Evolutionary conservation across 768 basidiomycete species (phyloP), one percentile per base, ranked within the genome.

Genomic region (Leccinum subtestaceum): DNA sequence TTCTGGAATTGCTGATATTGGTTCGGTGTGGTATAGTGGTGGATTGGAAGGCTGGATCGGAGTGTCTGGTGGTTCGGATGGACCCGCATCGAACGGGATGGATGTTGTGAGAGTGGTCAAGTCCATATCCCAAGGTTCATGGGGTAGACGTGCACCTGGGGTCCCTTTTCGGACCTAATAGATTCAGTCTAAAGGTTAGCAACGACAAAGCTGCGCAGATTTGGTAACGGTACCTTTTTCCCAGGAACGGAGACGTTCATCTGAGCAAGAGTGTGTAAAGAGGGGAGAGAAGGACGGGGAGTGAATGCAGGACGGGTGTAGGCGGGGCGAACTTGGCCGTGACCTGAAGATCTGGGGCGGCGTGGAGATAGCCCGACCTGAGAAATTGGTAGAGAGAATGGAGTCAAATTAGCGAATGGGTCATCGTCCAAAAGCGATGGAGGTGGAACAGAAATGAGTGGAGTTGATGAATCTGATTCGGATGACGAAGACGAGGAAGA

Each of bases 391-490:
- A 19, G 9, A 11, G 23, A 4, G 23, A 38, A 34, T 59, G 78
- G 74, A 13, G 60, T 15, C 49, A 87, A 75, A 60, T 85, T 83
- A 21, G 89, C 89, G 64, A 91, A 91, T 2, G 89, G 89, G 65
- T 91, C 89, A 53, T 86, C 84, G 64, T 89, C 88, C 25, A 88
- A 75, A 19, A 89, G 54, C 11, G 64, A 63, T 17, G 60, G 51
- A 19, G 60, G 31, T 23, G 53, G 29, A 19, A 58, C 31, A 6
- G 50, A 21, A 38, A 62, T 17, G 58, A 48, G 12, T 34, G 32
- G 9, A n/a, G 53, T 11, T 48, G 52, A 45, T 59, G 52, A 45
- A 55, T 55, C 2, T 19, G n/a, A 32, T 32, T 11, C 8, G 8
- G 43, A 43, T 8, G 43, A 29, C 29, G 27, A 29, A n/a, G 43